Evolutionary conservation across 1,284 basidiomycete species (phyloP).

Genomic region (Tilletia indica): DNA sequence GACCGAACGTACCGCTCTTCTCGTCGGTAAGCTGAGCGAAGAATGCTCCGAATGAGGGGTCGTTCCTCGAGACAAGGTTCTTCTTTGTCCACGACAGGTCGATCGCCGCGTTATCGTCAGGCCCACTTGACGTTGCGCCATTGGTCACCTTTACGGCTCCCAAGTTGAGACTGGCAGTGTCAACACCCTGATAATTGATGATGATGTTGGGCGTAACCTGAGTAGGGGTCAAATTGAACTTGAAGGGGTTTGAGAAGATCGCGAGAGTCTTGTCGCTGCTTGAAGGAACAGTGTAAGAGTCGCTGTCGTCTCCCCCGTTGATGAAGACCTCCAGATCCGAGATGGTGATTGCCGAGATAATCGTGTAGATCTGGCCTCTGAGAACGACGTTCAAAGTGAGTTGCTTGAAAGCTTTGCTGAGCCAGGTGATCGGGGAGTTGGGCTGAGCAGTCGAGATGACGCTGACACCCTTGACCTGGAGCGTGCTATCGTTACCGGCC

Average conservation of each 20-base stretch:
- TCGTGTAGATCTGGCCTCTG: conserved; percentile 67
- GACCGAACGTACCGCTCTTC: conserved; percentile 60
- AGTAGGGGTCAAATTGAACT: conserved; percentile 70
- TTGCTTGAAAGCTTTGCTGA: conserved; percentile 70
- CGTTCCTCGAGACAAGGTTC: conserved; percentile 64
- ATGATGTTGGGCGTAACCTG: conserved; percentile 64
- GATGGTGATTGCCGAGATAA: conserved; percentile 69
- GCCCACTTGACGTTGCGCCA: conserved; percentile 70
- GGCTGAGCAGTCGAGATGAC: conserved; percentile 60
- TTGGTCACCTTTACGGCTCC: conserved; percentile 57
- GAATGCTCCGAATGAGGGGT: conserved; percentile 64
- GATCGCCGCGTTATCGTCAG: conserved; percentile 62
- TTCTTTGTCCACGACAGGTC: conserved; percentile 61
- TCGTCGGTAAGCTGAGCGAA: conserved; percentile 66
- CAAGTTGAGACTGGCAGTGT: conserved; percentile 64
- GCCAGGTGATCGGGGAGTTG: conserved; percentile 66
- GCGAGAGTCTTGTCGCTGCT: conserved; percentile 64
- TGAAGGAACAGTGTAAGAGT: conserved; percentile 37
- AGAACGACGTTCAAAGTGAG: conserved; percentile 67
- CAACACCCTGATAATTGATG: conserved; percentile 61
- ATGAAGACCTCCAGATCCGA: conserved; percentile 66
- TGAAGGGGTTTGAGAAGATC: conserved; percentile 73
- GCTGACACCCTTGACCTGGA: conserved; percentile 65
- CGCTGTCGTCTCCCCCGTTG: conserved; percentile 45
- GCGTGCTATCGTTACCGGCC: conserved; percentile 66